phyloP scores from a whole-genome alignment of 176 grass and related monocot genomes.

The Hsuehochloa calcarea region DNA sequence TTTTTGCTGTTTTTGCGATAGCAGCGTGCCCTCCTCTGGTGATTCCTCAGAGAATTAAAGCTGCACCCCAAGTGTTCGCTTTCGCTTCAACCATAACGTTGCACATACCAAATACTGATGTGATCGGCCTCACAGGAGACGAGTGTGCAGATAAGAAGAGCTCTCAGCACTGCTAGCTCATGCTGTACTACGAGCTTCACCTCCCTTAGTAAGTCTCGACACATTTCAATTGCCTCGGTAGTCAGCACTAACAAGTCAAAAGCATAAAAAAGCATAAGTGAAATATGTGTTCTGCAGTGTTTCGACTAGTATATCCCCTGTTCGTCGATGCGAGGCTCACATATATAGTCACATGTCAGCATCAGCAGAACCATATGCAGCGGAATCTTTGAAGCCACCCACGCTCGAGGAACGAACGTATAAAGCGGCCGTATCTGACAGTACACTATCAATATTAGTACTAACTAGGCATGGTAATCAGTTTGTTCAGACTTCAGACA shows the following conservation, averaged over 20 bases:
- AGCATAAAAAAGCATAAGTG: neutral
- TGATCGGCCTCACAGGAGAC: conserved; percentile 60
- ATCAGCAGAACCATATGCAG: neutral
- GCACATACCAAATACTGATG: conserved; percentile 55
- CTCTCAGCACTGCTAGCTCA: conserved; percentile 55
- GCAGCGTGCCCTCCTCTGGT: too few species aligned
- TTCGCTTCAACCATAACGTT: conserved; percentile 61
- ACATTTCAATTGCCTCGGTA: neutral
- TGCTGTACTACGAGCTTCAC: conserved; percentile 86
- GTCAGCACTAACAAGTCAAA: neutral
- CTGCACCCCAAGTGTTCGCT: conserved; percentile 32
- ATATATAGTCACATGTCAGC: conserved; percentile 21
- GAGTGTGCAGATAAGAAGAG: conserved; percentile 67
- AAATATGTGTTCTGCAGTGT: neutral
- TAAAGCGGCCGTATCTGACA: conserved; percentile 9
- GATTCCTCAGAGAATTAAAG: neutral
- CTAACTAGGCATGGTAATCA: conserved; percentile 20
- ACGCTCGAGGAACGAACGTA: neutral
- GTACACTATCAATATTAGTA: neutral
- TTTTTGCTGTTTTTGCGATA: too few species aligned
- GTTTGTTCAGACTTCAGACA: conserved; percentile 3
- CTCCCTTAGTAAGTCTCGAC: neutral
- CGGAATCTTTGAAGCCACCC: neutral
- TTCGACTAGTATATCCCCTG: neutral
- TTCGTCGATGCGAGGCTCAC: neutral